Percentiles rank a stretch among this genome's conserved stretches.
Conservation (phyloP, 164 flowering plant species). For the Nymphaea thermarum region DNA sequence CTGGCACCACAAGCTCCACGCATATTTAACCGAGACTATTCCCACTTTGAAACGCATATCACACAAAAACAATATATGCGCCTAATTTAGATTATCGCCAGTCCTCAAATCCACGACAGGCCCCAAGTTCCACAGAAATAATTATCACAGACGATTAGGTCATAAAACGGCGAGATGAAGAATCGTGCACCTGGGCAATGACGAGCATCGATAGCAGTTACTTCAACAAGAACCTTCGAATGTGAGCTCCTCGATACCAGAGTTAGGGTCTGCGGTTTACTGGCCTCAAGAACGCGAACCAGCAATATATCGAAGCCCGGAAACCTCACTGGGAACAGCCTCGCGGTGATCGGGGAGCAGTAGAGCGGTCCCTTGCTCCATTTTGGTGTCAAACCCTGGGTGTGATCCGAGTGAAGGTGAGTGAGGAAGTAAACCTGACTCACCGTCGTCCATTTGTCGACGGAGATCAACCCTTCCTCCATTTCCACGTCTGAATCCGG, state of each 20-base stretch:
- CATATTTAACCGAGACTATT: too few relatives aligned
- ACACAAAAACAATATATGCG: too few relatives aligned
- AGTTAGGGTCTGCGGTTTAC: slow-evolving; percentile 36
- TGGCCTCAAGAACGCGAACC: slow-evolving; percentile 46
- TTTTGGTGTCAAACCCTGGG: slow-evolving; percentile 47
- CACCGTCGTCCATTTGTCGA: slow-evolving; percentile 36
- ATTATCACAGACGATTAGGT: too few relatives aligned
- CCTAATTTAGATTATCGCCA: too few relatives aligned
- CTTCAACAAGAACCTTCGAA: slow-evolving; percentile 18
- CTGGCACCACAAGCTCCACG: too few relatives aligned
- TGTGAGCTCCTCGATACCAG: slow-evolving; percentile 38
- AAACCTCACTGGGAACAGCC: slow-evolving; percentile 58
- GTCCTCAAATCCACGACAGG: too few relatives aligned
- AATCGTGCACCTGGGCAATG: slow-evolving; percentile 67
- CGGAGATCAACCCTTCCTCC: slow-evolving; percentile 66
- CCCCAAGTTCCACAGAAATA: too few relatives aligned
- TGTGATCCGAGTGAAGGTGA: slow-evolving; percentile 87
- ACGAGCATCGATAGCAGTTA: slow-evolving; percentile 63
- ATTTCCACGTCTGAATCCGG: slow-evolving; percentile 10
- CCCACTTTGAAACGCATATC: too few relatives aligned
- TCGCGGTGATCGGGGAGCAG: slow-evolving; percentile 75
- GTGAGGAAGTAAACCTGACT: slow-evolving; percentile 80
- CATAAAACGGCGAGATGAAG: not conserved
- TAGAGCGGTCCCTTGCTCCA: slow-evolving; percentile 60
- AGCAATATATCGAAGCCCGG: slow-evolving; percentile 52